Conservation (phyloP, 305 asterid species). For the Fraxinus greggii region DNA sequence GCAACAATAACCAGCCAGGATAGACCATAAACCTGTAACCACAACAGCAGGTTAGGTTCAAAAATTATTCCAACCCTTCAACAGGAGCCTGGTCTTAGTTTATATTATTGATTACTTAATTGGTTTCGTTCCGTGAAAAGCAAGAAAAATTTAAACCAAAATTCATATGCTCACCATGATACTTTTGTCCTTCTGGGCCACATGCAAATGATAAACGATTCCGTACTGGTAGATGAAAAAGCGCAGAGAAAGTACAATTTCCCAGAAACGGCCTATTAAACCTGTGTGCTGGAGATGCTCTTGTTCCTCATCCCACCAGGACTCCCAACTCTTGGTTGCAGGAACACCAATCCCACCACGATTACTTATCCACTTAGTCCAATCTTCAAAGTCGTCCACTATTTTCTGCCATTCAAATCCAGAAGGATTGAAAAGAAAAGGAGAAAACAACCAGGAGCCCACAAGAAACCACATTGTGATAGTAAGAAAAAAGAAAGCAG, state of each 20-base stretch:
- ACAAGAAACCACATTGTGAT: constrained; percentile 91
- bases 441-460: constrained; percentile 86
- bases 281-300: constrained; percentile 79
- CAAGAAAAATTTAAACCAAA: not conserved
- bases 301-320: constrained; percentile 97
- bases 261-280: constrained; percentile 59
- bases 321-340: constrained; percentile 88
- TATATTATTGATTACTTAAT: not conserved
- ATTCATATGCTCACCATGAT: constrained; percentile 48
- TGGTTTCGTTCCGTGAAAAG: not conserved
- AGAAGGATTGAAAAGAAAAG: constrained; percentile 88
- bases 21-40: constrained; percentile 71
- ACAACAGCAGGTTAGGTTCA: constrained; percentile 6
- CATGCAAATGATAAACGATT: constrained; percentile 76
- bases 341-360: constrained; percentile 87
- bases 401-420: constrained; percentile 97
- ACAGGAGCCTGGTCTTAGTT: not conserved
- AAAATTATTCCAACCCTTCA: not conserved
- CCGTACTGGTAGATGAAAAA: constrained; percentile 86
- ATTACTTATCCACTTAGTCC: constrained; percentile 79
- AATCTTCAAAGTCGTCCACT: constrained; percentile 86
- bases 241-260: constrained; percentile 65
- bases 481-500: constrained; percentile 42
- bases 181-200: constrained; percentile 51
- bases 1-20: constrained; percentile 92